Percentiles rank a stretch among this genome's conserved stretches.
Evolutionary conservation across 257 asterid genomes (phyloP).

Genomic region (Scutellaria barbata): DNA sequence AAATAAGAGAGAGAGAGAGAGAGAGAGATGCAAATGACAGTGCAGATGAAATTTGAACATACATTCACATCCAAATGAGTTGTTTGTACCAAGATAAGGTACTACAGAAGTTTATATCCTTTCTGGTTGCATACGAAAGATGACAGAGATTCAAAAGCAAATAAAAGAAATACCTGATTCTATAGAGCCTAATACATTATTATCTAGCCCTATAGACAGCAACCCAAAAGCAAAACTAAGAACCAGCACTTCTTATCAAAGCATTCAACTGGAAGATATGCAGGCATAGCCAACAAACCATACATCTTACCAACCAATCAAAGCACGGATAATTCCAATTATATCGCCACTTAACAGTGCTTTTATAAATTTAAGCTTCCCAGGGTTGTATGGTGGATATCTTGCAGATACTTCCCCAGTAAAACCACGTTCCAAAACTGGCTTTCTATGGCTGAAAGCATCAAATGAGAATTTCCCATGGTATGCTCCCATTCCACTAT

Average conservation of each 20-base stretch:
- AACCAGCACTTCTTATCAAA: background rate
- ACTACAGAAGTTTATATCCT: slow-evolving; percentile 9
- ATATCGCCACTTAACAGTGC: slow-evolving; percentile 67
- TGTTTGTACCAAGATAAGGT: slow-evolving; percentile 7
- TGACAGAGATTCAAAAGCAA: slow-evolving; percentile 10
- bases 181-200: slow-evolving; percentile 30
- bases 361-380: slow-evolving; percentile 63
- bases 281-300: slow-evolving; percentile 18
- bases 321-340: slow-evolving; percentile 59
- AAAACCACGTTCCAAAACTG: slow-evolving; percentile 71
- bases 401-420: slow-evolving; percentile 73
- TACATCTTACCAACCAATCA: slow-evolving; percentile 63
- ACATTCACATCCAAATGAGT: slow-evolving; percentile 23
- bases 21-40: background rate
- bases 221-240: background rate
- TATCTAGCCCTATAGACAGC: slow-evolving; percentile 15
- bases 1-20: background rate
- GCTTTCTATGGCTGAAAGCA: slow-evolving; percentile 89
- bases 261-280: slow-evolving; percentile 6
- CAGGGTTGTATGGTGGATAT: slow-evolving; percentile 79
- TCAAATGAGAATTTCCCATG: slow-evolving; percentile 91
- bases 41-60: background rate
- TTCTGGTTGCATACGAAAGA: slow-evolving; percentile 24
- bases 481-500: slow-evolving; percentile 95
- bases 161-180: slow-evolving; percentile 10